Percentiles rank a stretch among this genome's conserved stretches.
These are phyloP conservation scores for Penicilliopsis zonata DNA, from an alignment of 495 filamentous ascomycete species.

Conservation along the genomic window DNA sequence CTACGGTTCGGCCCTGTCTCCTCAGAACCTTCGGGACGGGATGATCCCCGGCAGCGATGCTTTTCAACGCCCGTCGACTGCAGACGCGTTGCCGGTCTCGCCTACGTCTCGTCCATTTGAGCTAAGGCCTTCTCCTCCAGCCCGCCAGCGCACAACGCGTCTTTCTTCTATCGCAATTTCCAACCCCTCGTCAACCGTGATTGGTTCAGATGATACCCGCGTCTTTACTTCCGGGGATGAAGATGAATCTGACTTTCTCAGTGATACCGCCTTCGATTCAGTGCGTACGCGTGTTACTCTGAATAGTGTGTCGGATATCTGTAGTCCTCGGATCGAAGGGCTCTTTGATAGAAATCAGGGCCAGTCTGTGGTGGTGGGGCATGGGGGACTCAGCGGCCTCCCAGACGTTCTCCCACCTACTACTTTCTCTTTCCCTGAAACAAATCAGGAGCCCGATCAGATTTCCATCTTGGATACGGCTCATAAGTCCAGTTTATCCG, in stretches of 20 bases:
- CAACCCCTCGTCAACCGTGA: conserved; percentile 69
- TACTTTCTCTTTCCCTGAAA: conserved; percentile 24
- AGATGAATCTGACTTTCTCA: conserved; percentile 75
- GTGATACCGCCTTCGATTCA: conserved; percentile 87
- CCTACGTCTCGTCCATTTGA: conserved; percentile 8
- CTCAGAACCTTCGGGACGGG: conserved; percentile 13
- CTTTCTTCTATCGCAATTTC: conserved; percentile 41
- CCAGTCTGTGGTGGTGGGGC: conserved; percentile 40
- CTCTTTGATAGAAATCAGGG: conserved; percentile 82
- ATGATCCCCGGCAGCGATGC: conserved; percentile 4
- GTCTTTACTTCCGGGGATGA: conserved; percentile 68
- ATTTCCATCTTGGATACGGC: no score
- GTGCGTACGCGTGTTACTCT: conserved; percentile 69
- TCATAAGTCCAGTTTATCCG: no score
- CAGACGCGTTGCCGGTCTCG: conserved; percentile 19
- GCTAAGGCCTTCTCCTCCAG: conserved; percentile 10
- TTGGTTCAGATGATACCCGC: conserved; percentile 75
- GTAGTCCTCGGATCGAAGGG: conserved; percentile 58
- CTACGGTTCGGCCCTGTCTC: conserved; percentile 13
- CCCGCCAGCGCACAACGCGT: conserved; percentile 28
- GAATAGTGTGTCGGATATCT: conserved; percentile 34
- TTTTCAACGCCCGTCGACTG: conserved; percentile 13
- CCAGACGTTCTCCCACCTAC: conserved; percentile 35
- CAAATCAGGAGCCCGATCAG: no score
- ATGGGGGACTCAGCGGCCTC: conserved; percentile 46